A percentile compares a stretch with the other conserved stretches of the same genome.
Evolutionary conservation across 768 basidiomycete species (phyloP).

Genomic region (Termitomyces sp.): DNA sequence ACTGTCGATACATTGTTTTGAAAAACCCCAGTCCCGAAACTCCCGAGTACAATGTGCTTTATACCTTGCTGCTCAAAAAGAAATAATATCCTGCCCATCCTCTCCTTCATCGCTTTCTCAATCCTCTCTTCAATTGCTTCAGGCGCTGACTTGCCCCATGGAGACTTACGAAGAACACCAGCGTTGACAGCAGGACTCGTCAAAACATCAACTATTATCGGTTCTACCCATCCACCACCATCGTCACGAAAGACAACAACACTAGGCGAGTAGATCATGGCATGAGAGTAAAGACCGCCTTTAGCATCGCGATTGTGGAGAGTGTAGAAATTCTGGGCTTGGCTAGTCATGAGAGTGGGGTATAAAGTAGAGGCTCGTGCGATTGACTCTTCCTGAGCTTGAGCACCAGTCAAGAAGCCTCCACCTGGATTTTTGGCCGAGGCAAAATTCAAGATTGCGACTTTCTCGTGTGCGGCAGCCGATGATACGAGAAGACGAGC

Average conservation of each 20-base stretch:
- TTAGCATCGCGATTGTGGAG: constrained; percentile 44
- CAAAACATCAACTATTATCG: constrained; percentile 57
- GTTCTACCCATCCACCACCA: constrained; percentile 46
- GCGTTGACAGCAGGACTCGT: constrained; percentile 78
- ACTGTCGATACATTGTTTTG: constrained; percentile 54
- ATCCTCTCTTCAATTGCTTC: constrained; percentile 32
- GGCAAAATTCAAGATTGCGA: constrained; percentile 74
- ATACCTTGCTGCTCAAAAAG: constrained; percentile 60
- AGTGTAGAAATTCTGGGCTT: constrained; percentile 55
- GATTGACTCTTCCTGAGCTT: constrained; percentile 78
- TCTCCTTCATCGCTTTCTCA: constrained; percentile 53
- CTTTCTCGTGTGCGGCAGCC: constrained; percentile 19
- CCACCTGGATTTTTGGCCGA: constrained; percentile 73
- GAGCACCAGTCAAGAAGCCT: constrained; percentile 66
- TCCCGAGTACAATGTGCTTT: constrained; percentile 59
- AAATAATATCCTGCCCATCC: constrained; percentile 62
- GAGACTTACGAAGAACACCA: constrained; percentile 30
- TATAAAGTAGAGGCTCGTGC: constrained; percentile 73
- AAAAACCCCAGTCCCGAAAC: constrained; percentile 78
- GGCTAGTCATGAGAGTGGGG: constrained; percentile 48
- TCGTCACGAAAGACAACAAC: constrained; percentile 63
- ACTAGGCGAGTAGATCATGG: constrained; percentile 69
- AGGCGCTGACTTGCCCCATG: constrained; percentile 10
- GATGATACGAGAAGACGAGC: constrained; percentile 34
- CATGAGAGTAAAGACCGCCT: constrained; percentile 66